A percentile compares a stretch with the other conserved stretches of the same genome.
These are phyloP conservation scores for Pseudocercospora cruenta DNA, from an alignment of 2,329 filamentous ascomycete species.

Conservation along the genomic window DNA sequence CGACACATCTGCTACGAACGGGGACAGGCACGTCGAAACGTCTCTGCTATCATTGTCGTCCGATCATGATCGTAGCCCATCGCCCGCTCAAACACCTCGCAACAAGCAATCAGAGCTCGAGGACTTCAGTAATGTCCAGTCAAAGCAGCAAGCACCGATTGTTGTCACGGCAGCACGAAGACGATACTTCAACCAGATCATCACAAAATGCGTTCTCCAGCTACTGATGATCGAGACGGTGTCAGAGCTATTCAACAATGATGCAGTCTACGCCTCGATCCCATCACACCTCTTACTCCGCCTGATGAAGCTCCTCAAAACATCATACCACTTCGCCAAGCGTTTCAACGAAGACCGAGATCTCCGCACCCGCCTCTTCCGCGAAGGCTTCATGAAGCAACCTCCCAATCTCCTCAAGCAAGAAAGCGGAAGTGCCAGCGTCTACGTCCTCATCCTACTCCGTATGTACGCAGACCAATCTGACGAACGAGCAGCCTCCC, in stretches of 20 bases:
- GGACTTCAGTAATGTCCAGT: conserved; percentile 75
- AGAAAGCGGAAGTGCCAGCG: conserved; percentile 87
- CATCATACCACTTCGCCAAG: conserved; percentile 93
- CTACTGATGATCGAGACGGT: conserved; percentile 99
- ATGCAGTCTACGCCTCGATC: conserved; percentile 90
- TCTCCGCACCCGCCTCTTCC: conserved; percentile 88
- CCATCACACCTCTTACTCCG: conserved; percentile 86
- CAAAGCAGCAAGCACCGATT: conserved; percentile 80
- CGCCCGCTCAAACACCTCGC: conserved; percentile 18
- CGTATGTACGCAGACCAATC: conserved; percentile 94
- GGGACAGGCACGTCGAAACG: conserved; percentile 20
- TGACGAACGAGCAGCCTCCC: conserved; percentile 76
- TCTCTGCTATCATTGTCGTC: conserved; percentile 26
- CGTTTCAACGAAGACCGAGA: conserved; percentile 98
- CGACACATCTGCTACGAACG: conserved; percentile 23
- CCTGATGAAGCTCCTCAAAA: conserved; percentile 92
- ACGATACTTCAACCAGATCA: conserved; percentile 98
- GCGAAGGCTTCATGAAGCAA: conserved; percentile 99
- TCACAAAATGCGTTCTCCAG: conserved; percentile 96
- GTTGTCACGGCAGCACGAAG: conserved; percentile 91
- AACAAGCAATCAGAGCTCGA: conserved; percentile 62
- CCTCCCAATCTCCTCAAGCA: conserved; percentile 97
- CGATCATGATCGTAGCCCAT: conserved; percentile 21
- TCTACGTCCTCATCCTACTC: conserved; percentile 94
- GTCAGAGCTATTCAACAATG: conserved; percentile 97